These are phyloP conservation scores for Hyaloscypha variabilis DNA, from an alignment of 495 filamentous ascomycete species.

Conservation along the genomic window DNA sequence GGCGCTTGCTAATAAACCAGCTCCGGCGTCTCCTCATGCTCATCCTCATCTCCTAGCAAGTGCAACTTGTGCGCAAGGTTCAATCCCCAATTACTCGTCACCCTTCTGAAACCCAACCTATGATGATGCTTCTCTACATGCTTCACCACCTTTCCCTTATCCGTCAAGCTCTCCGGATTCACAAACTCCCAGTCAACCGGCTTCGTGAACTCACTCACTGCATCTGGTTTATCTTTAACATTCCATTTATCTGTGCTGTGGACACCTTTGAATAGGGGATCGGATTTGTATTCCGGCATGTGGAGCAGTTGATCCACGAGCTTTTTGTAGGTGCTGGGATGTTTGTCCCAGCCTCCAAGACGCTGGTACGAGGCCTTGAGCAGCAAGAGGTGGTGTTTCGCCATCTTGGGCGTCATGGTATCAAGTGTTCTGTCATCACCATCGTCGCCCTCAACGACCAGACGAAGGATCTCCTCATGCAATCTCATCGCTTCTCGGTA, in stretches of 20 bases:
- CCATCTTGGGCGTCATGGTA: slow-evolving; percentile 37
- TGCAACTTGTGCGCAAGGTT: too few species aligned
- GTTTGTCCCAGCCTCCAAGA: slow-evolving; percentile 18
- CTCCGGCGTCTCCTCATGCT: too few species aligned
- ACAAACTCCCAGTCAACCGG: too few species aligned
- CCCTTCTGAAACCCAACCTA: too few species aligned
- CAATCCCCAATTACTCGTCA: too few species aligned
- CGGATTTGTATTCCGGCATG: slow-evolving; percentile 17
- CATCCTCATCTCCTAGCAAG: too few species aligned
- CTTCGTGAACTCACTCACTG: slow-evolving; percentile 3
- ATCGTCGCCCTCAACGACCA: slow-evolving; percentile 47
- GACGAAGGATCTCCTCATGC: slow-evolving; percentile 56
- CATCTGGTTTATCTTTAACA: slow-evolving; percentile 19
- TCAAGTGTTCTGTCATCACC: slow-evolving; percentile 37
- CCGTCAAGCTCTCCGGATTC: too few species aligned
- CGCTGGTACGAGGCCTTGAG: too few species aligned
- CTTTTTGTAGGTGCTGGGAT: slow-evolving; percentile 3
- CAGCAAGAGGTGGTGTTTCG: slow-evolving; percentile 28
- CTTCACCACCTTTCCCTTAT: too few species aligned
- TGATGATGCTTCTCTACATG: too few species aligned
- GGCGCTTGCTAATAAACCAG: too few species aligned
- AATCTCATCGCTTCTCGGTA: slow-evolving; percentile 53
- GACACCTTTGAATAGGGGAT: slow-evolving; percentile 6
- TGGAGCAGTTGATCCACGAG: slow-evolving; percentile 22
- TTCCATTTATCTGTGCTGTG: slow-evolving; percentile 17